These are phyloP conservation scores for Phialophora tarda DNA, from an alignment of 2,329 filamentous ascomycete genomes.

Conservation along the genomic window DNA sequence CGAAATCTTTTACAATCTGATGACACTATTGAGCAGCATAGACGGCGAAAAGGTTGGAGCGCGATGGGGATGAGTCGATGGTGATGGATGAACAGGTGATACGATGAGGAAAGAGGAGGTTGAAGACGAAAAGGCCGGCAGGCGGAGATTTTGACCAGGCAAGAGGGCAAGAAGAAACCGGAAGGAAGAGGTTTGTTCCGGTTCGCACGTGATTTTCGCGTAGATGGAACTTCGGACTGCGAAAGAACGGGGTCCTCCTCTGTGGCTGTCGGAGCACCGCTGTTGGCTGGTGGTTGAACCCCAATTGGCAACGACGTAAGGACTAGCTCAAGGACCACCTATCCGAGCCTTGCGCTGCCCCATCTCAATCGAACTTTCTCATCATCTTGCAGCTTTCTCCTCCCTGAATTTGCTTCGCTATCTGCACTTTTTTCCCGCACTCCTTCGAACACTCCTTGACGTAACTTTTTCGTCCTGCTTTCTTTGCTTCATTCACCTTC, in stretches of 20 bases:
- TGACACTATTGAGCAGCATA: conserved; percentile 29
- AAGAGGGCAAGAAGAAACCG: neutral
- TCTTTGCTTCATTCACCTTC: conserved; percentile 18
- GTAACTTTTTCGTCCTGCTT: conserved; percentile 29
- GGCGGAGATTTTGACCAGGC: conserved; percentile 18
- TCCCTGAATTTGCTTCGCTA: conserved; percentile 20
- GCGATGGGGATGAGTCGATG: conserved; percentile 15
- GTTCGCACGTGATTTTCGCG: neutral
- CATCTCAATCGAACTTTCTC: conserved; percentile 15
- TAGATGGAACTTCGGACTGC: conserved; percentile 10
- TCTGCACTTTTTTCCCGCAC: conserved; percentile 29
- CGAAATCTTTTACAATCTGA: conserved; percentile 28
- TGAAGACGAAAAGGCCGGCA: conserved; percentile 23
- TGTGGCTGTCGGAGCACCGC: conserved; percentile 6
- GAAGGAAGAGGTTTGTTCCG: conserved; percentile 12
- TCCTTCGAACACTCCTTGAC: conserved; percentile 23
- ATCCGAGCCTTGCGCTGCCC: conserved; percentile 17
- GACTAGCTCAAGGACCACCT: neutral
- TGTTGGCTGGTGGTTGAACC: conserved; percentile 23
- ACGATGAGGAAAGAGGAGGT: conserved; percentile 15
- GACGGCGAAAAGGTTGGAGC: conserved; percentile 6
- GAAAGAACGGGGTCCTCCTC: neutral
- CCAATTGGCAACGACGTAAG: conserved; percentile 15
- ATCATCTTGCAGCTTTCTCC: conserved; percentile 20
- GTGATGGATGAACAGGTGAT: conserved; percentile 17